Base-by-base conservation (phyloP, 2,329 filamentous ascomycete species). In the Colletotrichum truncatum region DNA sequence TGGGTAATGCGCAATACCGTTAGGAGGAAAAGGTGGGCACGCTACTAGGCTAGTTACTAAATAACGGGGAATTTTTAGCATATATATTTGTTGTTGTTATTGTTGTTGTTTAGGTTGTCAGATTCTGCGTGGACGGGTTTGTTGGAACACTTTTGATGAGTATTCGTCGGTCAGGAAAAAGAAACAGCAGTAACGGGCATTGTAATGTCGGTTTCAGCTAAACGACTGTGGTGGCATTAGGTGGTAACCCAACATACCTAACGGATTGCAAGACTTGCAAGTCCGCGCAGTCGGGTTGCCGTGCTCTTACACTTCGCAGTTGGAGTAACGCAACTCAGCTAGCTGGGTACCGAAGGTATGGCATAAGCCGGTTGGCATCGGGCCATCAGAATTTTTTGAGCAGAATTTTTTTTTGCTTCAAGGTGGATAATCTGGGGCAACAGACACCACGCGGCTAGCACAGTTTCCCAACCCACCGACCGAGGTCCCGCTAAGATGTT, bases 381-480 rank as follows among this genome's bases (percentile, higher is more conserved):
- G 62, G 16, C 56, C 41, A 48, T 43, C 30, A 48, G 21, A 21
- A 26, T 53, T 41, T 28, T 32, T 18, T 21, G 21, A 26, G 21
- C 28, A 36, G 8, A 32, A n/a, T 25, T 46, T 48, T 26, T 28
- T 32, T 45, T 39, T 38, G 6, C 4, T 9, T 36, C 41, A 30
- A 41, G 38, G 54, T 64, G 61, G 61, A 64, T 64, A 61, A 62
- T 48, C 61, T 54, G 61, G 61, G 56, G 61, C 51, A n/a, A n/a
- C n/a, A 56, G 26, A 53, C 21, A 61, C 39, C 55, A 64, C 56
- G 61, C 46, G 61, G 46, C 61, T 46, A 48, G 21, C 26, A 57
- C 18, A 38, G 28, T 48, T 58, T 49, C 30, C 54, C 45, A 58
- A 38, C 36, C 36, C 51, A 39, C 60, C 39, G 39, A 59, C 54